Percentiles rank a stretch among this genome's conserved stretches.
Conservation (phyloP, 768 basidiomycete species). For the Pleurotus eryngii region DNA sequence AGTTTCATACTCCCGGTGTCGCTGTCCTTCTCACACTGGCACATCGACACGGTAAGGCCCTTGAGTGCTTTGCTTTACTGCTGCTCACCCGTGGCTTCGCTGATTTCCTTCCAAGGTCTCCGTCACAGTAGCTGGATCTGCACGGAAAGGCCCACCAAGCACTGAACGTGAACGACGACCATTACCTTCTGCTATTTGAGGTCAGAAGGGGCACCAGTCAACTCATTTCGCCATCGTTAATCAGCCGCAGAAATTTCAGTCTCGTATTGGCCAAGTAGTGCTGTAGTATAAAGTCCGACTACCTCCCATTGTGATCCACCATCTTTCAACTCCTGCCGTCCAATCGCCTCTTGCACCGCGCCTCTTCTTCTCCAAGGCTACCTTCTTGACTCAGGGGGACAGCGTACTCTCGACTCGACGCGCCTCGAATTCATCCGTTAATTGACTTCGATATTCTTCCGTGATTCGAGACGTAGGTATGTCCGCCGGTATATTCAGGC, state of each 20-base stretch:
- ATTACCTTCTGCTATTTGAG: neutral
- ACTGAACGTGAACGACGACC: no score
- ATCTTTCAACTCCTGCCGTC: constrained; percentile 3
- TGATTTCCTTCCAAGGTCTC: neutral
- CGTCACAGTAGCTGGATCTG: neutral
- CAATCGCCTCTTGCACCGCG: constrained; percentile 1
- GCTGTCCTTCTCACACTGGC: constrained; percentile 2
- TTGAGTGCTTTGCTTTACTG: no score
- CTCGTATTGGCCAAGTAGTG: constrained; percentile 7
- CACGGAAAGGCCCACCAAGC: no score
- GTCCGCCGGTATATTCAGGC: constrained; percentile 15
- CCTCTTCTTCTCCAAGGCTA: neutral
- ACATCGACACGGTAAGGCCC: neutral
- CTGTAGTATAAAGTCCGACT: constrained; percentile 8
- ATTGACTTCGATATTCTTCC: constrained; percentile 9
- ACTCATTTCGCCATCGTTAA: constrained; percentile 8
- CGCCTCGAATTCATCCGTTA: constrained; percentile 17
- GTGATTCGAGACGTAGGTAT: constrained; percentile 1
- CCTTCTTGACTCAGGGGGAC: constrained; percentile 6
- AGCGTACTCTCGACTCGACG: neutral
- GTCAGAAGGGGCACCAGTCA: neutral
- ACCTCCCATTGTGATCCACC: constrained; percentile 8
- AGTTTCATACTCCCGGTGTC: neutral
- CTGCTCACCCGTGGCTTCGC: neutral
- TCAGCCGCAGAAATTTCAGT: constrained; percentile 7